Base-by-base conservation (phyloP, 1,284 basidiomycete species). In the Puccinia coronata region DNA sequence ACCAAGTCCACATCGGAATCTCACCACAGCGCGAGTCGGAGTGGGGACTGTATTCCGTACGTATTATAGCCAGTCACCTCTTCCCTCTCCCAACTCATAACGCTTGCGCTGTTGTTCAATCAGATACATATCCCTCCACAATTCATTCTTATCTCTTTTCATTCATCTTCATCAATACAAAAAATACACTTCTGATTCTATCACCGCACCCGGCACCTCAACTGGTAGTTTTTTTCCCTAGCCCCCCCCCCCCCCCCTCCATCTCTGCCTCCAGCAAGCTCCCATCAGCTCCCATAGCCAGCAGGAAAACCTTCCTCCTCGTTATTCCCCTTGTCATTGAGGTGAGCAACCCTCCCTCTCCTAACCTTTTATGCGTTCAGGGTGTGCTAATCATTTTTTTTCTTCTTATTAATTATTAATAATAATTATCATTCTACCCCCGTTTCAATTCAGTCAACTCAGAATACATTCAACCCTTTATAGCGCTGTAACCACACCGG, bases 1-100 rank as follows among this genome's bases (percentile, higher is more conserved):
- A 67, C 63, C 63, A 67, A 67, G 63, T 67, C 41, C 23, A 47
- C 63, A 43, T 67, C 63, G 63, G 63, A 67, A 67, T 47, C 41
- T 41, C 41, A 67, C 63, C 63, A 67, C 63, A 43, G 63, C 41
- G n/a, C 61, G 61, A 65, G 18, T 41, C 28, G 9, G 9, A n/a
- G 51, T 8, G 5, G 43, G 8, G 16, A 16, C 43, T 43, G 8
- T 6, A 43, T 6, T 8, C 8, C 20, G 61, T 41, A 65, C 39
- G 61, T 41, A 41, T 65, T 65, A 65, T 41, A 41, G 36, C 20
- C 36, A 65, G 36, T n/a, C 61, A n/a, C 61, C 36, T 14, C 36
- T 41, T 39, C 63, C 63, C 28, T 47, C 63, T 25, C 16, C 61
- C 61, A 63, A 39, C 34, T 63, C 61, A 63, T 63, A 63, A 39